phyloP scores from a whole-genome alignment of 2,329 filamentous ascomycete genomes.

The Grosmannia clavigera region DNA sequence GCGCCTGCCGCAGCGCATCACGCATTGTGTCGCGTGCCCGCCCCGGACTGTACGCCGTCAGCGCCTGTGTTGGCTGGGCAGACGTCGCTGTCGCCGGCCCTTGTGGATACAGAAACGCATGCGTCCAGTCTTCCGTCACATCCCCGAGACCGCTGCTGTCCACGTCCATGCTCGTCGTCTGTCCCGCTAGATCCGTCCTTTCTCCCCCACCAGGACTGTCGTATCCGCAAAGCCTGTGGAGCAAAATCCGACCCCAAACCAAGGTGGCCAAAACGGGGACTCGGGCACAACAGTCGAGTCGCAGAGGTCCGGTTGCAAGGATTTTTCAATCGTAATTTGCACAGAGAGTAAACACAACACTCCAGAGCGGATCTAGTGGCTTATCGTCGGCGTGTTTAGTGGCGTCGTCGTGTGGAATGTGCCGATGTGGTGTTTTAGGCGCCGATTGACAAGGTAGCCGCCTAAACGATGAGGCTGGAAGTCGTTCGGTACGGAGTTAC shows the following conservation, averaged over 20 bases:
- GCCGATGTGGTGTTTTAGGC: background rate
- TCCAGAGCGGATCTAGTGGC: too few relatives aligned
- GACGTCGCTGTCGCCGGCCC: background rate
- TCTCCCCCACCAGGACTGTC: background rate
- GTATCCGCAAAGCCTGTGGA: background rate
- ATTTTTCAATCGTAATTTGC: too few relatives aligned
- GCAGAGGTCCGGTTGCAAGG: too few relatives aligned
- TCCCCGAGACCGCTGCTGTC: background rate
- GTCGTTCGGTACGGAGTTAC: background rate
- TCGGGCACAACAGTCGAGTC: too few relatives aligned
- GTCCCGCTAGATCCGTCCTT: background rate
- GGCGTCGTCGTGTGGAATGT: background rate
- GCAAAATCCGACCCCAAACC: too few relatives aligned
- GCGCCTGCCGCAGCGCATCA: background rate
- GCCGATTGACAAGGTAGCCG: background rate
- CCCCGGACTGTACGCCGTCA: background rate
- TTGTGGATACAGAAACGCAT: background rate
- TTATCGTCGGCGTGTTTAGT: background rate
- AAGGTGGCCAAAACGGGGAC: too few relatives aligned
- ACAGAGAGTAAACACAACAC: too few relatives aligned
- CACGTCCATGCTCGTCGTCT: slow-evolving; percentile 5
- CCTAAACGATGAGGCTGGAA: background rate
- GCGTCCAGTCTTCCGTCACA: slow-evolving; percentile 6
- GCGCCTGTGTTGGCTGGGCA: background rate
- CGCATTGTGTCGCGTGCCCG: background rate